phyloP scores from a whole-genome alignment of 2,329 filamentous ascomycete species.

The Cadophora sp. region DNA sequence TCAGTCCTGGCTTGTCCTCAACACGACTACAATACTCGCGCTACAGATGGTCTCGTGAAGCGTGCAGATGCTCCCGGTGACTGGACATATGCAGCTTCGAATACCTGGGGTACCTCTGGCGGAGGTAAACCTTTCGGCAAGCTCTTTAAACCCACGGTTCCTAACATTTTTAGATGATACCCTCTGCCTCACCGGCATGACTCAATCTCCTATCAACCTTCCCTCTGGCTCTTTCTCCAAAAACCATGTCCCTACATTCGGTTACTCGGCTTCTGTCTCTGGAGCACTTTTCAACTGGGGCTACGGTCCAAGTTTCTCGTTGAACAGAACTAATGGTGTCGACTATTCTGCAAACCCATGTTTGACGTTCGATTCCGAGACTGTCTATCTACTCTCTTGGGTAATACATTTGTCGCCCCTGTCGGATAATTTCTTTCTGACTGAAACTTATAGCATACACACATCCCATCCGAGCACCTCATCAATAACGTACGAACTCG shows the following conservation, averaged over 20 bases:
- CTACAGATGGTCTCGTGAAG: conserved; percentile 1
- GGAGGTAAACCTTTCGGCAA: not conserved
- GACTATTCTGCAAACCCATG: conserved; percentile 18
- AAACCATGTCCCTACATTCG: conserved; percentile 11
- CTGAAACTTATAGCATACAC: conserved; percentile 6
- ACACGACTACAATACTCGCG: conserved; percentile 13
- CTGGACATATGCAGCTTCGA: conserved; percentile 4
- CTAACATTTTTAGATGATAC: conserved; percentile 14
- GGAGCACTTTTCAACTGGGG: conserved; percentile 16
- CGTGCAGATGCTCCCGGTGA: conserved; percentile 1
- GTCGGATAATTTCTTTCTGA: not conserved
- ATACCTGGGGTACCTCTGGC: not conserved
- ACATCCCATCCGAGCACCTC: conserved; percentile 17
- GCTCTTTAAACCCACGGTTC: no score
- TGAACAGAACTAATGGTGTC: conserved; percentile 11
- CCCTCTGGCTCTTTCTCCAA: not conserved
- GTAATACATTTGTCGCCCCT: not conserved
- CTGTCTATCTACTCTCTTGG: conserved; percentile 13
- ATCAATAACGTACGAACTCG: not conserved
- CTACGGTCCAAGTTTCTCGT: conserved; percentile 5
- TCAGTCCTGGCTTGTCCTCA: conserved; percentile 20
- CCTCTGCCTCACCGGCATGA: conserved; percentile 12
- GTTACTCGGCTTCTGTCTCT: not conserved
- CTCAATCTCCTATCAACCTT: conserved; percentile 21
- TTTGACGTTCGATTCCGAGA: conserved; percentile 11